A percentile compares a stretch with the other conserved stretches of the same genome.
These are phyloP conservation scores for Lepidium didymum DNA, from an alignment of 345 rosid genomes.

Conservation along the genomic window DNA sequence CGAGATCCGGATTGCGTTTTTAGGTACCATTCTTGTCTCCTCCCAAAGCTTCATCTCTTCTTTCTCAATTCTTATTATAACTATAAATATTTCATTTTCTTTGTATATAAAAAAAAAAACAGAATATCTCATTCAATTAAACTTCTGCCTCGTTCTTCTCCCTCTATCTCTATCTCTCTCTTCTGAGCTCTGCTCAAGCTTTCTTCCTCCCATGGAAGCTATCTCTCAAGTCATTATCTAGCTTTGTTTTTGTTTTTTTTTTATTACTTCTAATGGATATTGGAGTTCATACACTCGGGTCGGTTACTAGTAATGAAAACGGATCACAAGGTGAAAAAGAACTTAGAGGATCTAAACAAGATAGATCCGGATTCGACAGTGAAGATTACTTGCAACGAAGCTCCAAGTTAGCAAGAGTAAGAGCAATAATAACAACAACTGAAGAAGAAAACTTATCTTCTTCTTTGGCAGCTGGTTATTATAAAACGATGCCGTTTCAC, in stretches of 20 bases:
- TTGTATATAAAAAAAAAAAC: neutral
- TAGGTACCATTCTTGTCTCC: conserved; percentile 33
- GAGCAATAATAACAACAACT: neutral
- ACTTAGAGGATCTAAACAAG: conserved; percentile 38
- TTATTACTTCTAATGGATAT: conserved; percentile 37
- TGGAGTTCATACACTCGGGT: conserved; percentile 44
- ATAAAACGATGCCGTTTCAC: conserved; percentile 43
- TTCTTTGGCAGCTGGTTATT: neutral
- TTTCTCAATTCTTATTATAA: neutral
- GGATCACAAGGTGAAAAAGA: conserved; percentile 29
- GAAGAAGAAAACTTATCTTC: conserved; percentile 19
- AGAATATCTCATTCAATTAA: conserved; percentile 4
- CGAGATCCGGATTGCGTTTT: conserved; percentile 32
- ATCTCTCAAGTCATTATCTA: conserved; percentile 32
- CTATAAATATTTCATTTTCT: neutral
- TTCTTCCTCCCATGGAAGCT: conserved; percentile 32
- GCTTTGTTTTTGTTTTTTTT: neutral
- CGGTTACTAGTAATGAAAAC: conserved; percentile 31
- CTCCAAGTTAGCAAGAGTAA: conserved; percentile 29
- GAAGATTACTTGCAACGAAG: conserved; percentile 34
- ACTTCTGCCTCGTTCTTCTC: conserved; percentile 21
- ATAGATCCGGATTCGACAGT: conserved; percentile 34
- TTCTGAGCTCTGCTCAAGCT: conserved; percentile 14
- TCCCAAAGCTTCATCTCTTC: conserved; percentile 29
- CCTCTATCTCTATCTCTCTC: conserved; percentile 20